phyloP scores from a whole-genome alignment of 2,329 filamentous ascomycete genomes.

The Lecanicillium sp. region DNA sequence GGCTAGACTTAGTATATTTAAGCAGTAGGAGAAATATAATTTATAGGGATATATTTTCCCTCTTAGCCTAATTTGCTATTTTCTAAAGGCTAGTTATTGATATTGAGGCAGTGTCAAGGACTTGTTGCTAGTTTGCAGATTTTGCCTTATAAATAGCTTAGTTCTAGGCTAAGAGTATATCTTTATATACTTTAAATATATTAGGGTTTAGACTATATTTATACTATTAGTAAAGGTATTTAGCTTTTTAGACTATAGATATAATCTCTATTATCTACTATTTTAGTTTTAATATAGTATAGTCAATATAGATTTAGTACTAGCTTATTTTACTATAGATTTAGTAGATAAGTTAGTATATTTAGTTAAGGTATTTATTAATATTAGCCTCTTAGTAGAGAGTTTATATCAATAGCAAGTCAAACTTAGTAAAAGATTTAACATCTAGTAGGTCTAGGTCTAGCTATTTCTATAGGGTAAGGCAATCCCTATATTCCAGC shows the following conservation, averaged over 20 bases:
- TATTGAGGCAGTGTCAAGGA: constrained; percentile 1
- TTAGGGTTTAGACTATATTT: not conserved
- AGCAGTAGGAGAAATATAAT: no score
- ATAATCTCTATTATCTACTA: no score
- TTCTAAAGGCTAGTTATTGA: not conserved
- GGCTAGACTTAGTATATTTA: no score
- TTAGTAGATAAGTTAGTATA: not conserved
- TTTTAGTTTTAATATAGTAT: not conserved
- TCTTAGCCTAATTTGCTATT: no score
- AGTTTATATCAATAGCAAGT: no score
- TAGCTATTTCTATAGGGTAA: no score
- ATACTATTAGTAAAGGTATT: not conserved
- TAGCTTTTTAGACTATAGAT: not conserved
- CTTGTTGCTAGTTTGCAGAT: not conserved
- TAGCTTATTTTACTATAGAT: not conserved
- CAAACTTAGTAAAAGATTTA: no score
- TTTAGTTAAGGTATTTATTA: no score
- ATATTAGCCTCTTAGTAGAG: not conserved
- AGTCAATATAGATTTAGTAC: not conserved
- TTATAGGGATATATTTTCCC: no score
- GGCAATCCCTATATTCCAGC: no score
- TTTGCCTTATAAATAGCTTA: not conserved
- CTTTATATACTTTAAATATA: not conserved
- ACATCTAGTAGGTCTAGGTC: no score
- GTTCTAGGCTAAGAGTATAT: no score